Conservation (phyloP, 129 eudicot genomes). For the Centrapalus pauciflorus region DNA sequence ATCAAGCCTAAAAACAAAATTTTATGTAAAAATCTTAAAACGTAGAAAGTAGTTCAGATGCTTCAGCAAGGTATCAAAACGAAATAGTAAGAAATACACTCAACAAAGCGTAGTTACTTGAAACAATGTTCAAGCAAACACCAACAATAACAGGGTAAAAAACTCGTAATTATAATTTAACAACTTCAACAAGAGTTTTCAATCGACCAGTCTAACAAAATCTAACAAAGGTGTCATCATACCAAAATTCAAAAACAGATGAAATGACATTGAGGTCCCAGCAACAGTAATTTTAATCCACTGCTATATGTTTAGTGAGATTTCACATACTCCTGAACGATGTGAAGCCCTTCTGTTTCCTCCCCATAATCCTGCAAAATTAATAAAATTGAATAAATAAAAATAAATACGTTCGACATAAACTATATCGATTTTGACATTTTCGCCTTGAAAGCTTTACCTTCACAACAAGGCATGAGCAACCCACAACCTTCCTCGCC, state of each 20-base stretch:
- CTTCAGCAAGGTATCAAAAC: no score
- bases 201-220: constrained; percentile 19
- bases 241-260: constrained; percentile 10
- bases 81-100: background rate
- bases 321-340: constrained; percentile 77
- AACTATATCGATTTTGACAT: background rate
- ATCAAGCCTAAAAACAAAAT: no score
- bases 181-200: constrained; percentile 1
- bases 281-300: constrained; percentile 2
- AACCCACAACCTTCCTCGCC: constrained; percentile 93
- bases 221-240: background rate
- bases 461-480: constrained; percentile 93
- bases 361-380: constrained; percentile 73
- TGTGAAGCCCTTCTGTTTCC: constrained; percentile 83
- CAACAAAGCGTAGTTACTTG: background rate
- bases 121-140: background rate
- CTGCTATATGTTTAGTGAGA: constrained; percentile 44
- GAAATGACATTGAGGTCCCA: constrained; percentile 7
- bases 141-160: background rate
- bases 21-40: no score
- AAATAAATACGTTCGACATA: no score
- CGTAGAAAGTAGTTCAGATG: no score
- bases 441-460: constrained; percentile 8
- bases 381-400: background rate
- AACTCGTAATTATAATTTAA: constrained; percentile 9